These are phyloP conservation scores for Malassezia dermatis DNA, from an alignment of 1,284 basidiomycete genomes.

Conservation along the genomic window DNA sequence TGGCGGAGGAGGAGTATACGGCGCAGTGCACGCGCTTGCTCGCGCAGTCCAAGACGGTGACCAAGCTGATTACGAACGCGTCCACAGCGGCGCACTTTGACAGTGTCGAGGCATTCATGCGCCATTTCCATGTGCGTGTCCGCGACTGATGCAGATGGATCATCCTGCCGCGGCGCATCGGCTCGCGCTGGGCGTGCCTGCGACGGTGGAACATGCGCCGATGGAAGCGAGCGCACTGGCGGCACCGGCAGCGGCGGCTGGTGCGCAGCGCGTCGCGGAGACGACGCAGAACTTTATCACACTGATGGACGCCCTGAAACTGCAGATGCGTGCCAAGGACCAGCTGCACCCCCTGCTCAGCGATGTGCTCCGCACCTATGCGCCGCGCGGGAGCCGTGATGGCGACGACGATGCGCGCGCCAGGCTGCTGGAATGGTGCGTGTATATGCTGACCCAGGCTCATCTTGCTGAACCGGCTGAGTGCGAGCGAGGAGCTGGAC, in stretches of 20 bases:
- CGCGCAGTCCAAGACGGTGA: constrained; percentile 91
- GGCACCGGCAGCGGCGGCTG: constrained; percentile 54
- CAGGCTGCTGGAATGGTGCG: constrained; percentile 82
- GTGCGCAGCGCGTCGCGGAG: constrained; percentile 94
- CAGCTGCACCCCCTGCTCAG: constrained; percentile 89
- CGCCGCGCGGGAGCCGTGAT: constrained; percentile 58
- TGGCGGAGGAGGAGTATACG: constrained; percentile 79
- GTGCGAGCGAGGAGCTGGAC: constrained; percentile 87
- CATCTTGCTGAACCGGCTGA: constrained; percentile 91
- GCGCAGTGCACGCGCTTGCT: constrained; percentile 83
- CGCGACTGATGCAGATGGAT: constrained; percentile 59
- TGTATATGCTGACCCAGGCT: constrained; percentile 56
- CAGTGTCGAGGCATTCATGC: constrained; percentile 63
- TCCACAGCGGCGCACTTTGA: constrained; percentile 16
- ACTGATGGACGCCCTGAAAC: constrained; percentile 92
- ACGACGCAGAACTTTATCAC: constrained; percentile 93
- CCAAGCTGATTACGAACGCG: constrained; percentile 65
- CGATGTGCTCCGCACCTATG: constrained; percentile 70
- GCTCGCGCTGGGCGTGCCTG: constrained; percentile 82
- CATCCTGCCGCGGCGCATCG: constrained; percentile 82
- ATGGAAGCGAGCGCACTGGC: constrained; percentile 50
- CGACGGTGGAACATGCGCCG: constrained; percentile 80
- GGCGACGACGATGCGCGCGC: constrained; percentile 72
- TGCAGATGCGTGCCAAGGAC: constrained; percentile 86
- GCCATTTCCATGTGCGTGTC: constrained; percentile 63